Percentiles rank a stretch among this genome's conserved stretches.
phyloP scores from a whole-genome alignment of 2,329 filamentous ascomycete genomes.

The Pezicula neosporulosa region DNA sequence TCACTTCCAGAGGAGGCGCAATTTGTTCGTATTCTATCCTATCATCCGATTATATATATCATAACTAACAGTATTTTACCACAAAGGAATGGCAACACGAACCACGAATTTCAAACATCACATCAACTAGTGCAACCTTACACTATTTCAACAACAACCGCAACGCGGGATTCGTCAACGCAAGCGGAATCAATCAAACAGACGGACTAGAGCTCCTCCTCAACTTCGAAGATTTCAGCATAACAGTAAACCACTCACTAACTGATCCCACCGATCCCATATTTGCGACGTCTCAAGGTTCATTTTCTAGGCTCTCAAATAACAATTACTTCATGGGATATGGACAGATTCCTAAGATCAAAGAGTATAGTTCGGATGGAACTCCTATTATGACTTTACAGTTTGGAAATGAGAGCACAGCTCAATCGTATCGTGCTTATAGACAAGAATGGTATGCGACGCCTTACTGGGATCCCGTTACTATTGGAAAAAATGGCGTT shows the following conservation, averaged over 20 bases:
- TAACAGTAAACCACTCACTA: neutral
- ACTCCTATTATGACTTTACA: conserved; percentile 1
- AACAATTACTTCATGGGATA: conserved; percentile 7
- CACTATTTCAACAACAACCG: too few relatives aligned
- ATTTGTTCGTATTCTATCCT: too few relatives aligned
- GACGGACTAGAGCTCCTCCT: neutral
- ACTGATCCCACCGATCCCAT: neutral
- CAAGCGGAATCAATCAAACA: too few relatives aligned
- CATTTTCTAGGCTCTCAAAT: conserved; percentile 1
- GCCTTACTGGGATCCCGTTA: neutral
- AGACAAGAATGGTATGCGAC: conserved; percentile 3
- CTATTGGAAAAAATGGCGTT: neutral
- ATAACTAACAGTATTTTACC: too few relatives aligned
- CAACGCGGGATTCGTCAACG: too few relatives aligned
- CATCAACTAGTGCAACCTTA: too few relatives aligned
- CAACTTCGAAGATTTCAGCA: neutral
- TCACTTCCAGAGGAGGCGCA: neutral
- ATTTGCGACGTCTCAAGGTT: conserved; percentile 5
- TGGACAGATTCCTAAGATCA: conserved; percentile 6
- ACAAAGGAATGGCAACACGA: too few relatives aligned
- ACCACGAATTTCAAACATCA: too few relatives aligned
- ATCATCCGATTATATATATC: too few relatives aligned
- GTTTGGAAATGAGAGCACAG: conserved; percentile 3
- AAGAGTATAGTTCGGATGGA: conserved; percentile 7
- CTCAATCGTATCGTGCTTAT: conserved; percentile 6